A percentile compares a stretch with the other conserved stretches of the same genome.
phyloP scores from a whole-genome alignment of 495 filamentous ascomycete genomes.

The Platismatia glauca region DNA sequence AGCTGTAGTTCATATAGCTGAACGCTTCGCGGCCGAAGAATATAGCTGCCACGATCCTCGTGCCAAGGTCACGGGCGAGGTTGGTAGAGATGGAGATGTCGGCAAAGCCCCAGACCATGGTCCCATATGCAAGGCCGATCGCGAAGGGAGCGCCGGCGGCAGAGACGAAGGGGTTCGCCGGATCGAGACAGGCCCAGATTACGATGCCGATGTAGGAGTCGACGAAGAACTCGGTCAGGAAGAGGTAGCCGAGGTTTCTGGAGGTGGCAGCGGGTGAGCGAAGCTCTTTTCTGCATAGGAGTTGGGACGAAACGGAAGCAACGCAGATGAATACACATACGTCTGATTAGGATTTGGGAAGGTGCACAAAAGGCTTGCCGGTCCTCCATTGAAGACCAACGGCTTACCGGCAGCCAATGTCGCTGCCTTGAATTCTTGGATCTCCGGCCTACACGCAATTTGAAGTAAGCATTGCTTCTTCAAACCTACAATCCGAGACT shows the following conservation, averaged over 20 bases:
- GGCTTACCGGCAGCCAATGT: slow-evolving; percentile 26
- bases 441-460: slow-evolving; percentile 26
- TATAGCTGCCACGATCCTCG: slow-evolving; percentile 46
- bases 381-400: slow-evolving; percentile 38
- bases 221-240: slow-evolving; percentile 47
- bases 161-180: slow-evolving; percentile 45
- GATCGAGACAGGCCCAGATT: slow-evolving; percentile 47
- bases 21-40: slow-evolving; percentile 45
- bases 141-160: slow-evolving; percentile 37
- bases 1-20: slow-evolving; percentile 35
- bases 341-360: slow-evolving; percentile 38
- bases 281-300: not conserved
- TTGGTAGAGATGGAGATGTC: slow-evolving; percentile 43
- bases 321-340: not conserved
- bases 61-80: slow-evolving; percentile 43
- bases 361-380: slow-evolving; percentile 38
- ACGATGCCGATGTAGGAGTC: slow-evolving; percentile 44
- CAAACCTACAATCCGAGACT: not conserved
- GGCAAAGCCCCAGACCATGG: slow-evolving; percentile 43
- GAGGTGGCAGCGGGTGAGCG: not conserved
- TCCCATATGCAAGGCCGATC: slow-evolving; percentile 42
- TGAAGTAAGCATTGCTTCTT: not conserved
- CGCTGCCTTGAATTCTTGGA: slow-evolving; percentile 32
- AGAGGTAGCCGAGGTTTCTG: slow-evolving; percentile 38
- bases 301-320: not conserved